Evolutionary conservation across 148 eudicot species (phyloP), one percentile per base, ranked within the genome.

Genomic region (Hydrangea macrophylla): DNA sequence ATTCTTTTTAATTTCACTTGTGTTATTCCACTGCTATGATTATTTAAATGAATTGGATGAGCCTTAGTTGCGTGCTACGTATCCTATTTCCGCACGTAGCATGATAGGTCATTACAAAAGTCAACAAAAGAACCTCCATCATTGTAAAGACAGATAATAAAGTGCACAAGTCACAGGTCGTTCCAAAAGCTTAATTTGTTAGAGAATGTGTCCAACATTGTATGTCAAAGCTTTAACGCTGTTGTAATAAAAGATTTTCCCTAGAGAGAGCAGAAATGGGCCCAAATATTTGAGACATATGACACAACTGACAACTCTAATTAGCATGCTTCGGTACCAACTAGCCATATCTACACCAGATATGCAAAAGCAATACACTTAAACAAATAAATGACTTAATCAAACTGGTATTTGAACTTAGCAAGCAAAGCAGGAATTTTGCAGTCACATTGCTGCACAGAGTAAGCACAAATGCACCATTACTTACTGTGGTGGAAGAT

Each of bases 401-500:
- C 20, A 33, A 51, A 22, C 33, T 12, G 69, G 23, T 31, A n/a
- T 18, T 45, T 48, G 23, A 48, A 48, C 48, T 24, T 11, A 60
- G 3, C 64, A 22, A 42, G 70, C 31, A 67, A 18, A 23, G 22
- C 58, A 5, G 39, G 69, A 2, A 22, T 12, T 23, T 23, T 35
- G 31, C 18, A 24, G 44, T 51, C 31, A 55, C 39, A n/a, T 13
- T 31, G 55, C 45, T 15, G 35, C 35, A 18, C 20, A 15, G 17
- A 28, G 33, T 17, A 67, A n/a, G 27, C 51, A 22, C 23, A 20
- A 26, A 67, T 5, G 24, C 18, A n/a, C 12, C 22, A 28, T 60
- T 12, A 85, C 98, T 83, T 72, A 94, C 98, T 71, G 86, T 10
- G 80, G 69, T 57, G 98, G 98, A 61, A 94, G 97, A 84, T 94